These are phyloP conservation scores for Tylopilus plumbeoviolaceoides DNA, from an alignment of 768 basidiomycete genomes.

Conservation along the genomic window DNA sequence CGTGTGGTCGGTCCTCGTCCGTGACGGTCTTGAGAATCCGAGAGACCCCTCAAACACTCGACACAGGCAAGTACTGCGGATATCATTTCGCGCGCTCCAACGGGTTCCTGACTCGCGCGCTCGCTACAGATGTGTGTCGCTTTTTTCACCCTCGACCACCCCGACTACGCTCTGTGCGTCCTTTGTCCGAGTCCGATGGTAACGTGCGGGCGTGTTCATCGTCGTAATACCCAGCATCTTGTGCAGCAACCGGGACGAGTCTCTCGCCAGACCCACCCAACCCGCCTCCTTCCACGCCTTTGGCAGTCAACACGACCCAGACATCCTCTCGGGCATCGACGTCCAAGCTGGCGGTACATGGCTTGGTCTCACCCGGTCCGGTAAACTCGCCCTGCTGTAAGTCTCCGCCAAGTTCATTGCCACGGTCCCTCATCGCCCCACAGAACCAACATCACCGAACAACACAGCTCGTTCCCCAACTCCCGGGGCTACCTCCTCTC, in stretches of 20 bases:
- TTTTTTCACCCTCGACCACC: slow-evolving; percentile 72
- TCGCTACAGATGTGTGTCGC: slow-evolving; percentile 64
- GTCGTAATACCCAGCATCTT: slow-evolving; percentile 52
- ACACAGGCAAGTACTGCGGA: not conserved
- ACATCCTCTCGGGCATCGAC: slow-evolving; percentile 74
- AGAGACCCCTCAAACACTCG: too few relatives aligned
- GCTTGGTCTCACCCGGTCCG: slow-evolving; percentile 67
- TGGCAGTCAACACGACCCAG: slow-evolving; percentile 30
- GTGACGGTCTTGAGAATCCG: not conserved
- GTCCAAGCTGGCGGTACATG: slow-evolving; percentile 73
- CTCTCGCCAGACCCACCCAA: slow-evolving; percentile 59
- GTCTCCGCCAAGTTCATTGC: slow-evolving; percentile 21
- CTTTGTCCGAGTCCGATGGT: too few relatives aligned
- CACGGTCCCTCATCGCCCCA: not conserved
- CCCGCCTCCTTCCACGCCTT: slow-evolving; percentile 70
- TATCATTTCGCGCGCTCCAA: not conserved
- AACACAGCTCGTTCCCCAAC: slow-evolving; percentile 40
- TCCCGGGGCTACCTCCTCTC: slow-evolving; percentile 70
- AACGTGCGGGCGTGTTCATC: not conserved
- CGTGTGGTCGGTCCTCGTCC: not conserved
- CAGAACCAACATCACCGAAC: slow-evolving; percentile 86
- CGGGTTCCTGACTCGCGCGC: not conserved
- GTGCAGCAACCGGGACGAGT: slow-evolving; percentile 76
- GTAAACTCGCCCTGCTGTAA: slow-evolving; percentile 70
- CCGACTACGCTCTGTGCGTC: slow-evolving; percentile 68